Evolutionary conservation across 768 basidiomycete species (phyloP), one percentile per base, ranked within the genome.

Genomic region (Neoboletus brunneissimus): DNA sequence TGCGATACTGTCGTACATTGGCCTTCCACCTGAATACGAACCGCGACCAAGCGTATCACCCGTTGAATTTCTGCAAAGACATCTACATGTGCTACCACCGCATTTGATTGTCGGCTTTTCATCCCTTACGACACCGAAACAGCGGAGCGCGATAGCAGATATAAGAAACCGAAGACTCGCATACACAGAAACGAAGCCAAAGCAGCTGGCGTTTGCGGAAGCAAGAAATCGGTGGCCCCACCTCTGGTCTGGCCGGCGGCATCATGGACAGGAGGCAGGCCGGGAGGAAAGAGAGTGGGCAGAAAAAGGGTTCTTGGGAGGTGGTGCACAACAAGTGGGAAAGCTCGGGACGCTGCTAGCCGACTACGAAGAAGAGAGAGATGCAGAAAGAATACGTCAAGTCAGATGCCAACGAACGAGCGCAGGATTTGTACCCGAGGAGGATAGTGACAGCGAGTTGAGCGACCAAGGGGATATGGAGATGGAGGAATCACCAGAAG

Each of bases 331-430:
- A 59, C 81, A 85, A 57, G 80, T 92, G 12, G 89, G 89, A 37
- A 89, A 88, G 59, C 70, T 91, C 18, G 90, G 83, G 2, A 67
- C 67, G 6, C 73, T 94, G 10, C 72, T 94, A 10, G 84, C 81
- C 4, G 83, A 77, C 7, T 91, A 89, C 64, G 90, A 91, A 63
- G 90, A 89, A 62, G 90, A 90, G 66, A 78, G 91, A 56, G 85
- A 84, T 67, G 83, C 81, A 0, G 85, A 90, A 64, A 77, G 85
- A 25, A 70, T 82, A 20, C 76, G 85, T 52, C 64, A 60, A 18
- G 57, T 81, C 20, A 76, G 83, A 56, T 75, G 79, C 40, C 68
- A 74, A 48, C 74, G 69, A 42, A 60, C 60, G 10, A 27, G 68
- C 72, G 38, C 79, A 13, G 79, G 77, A 5, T 81, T 85, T 57